Percentiles rank a stretch among this genome's conserved stretches.
Evolutionary conservation across 2,329 filamentous ascomycete genomes (phyloP).

Genomic region (Colletotrichum musicola): DNA sequence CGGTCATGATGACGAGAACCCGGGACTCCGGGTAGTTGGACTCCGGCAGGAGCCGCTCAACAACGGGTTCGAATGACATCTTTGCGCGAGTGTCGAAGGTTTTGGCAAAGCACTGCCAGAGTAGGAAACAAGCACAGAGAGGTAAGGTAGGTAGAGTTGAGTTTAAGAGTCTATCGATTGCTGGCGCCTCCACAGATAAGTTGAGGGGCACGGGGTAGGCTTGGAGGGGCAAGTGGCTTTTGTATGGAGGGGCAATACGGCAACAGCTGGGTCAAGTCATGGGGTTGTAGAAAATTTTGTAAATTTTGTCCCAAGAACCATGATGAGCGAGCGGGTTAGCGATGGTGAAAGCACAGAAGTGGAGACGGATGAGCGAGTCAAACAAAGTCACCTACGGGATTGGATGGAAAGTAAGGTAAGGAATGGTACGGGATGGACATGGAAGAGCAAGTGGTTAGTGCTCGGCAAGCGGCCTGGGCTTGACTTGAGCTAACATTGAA

Average conservation of each 20-base stretch:
- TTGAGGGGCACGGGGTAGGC: constrained; percentile 35
- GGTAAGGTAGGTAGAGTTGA: constrained; percentile 1
- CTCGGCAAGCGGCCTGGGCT: constrained; percentile 15
- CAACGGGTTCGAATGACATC: constrained; percentile 29
- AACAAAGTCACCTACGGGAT: constrained; percentile 30
- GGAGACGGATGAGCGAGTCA: constrained; percentile 37
- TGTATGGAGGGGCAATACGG: constrained; percentile 31
- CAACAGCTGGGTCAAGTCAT: constrained; percentile 31
- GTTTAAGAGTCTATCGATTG: constrained; percentile 27
- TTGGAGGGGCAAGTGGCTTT: constrained; percentile 33
- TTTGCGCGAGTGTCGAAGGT: not conserved
- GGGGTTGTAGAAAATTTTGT: constrained; percentile 37
- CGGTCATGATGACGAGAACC: constrained; percentile 91
- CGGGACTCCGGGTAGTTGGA: constrained; percentile 75
- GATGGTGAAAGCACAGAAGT: constrained; percentile 38
- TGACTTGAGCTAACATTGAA: constrained; percentile 25
- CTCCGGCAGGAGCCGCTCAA: constrained; percentile 31
- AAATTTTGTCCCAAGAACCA: constrained; percentile 38
- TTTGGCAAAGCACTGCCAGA: not conserved
- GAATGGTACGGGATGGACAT: constrained; percentile 5
- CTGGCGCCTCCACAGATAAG: constrained; percentile 27
- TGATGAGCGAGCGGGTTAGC: constrained; percentile 27
- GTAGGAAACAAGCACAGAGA: not conserved
- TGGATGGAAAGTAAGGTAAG: constrained; percentile 11
- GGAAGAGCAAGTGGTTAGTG: constrained; percentile 18